phyloP scores from a whole-genome alignment of 140 eudicot species.

The Anethum foeniculum region DNA sequence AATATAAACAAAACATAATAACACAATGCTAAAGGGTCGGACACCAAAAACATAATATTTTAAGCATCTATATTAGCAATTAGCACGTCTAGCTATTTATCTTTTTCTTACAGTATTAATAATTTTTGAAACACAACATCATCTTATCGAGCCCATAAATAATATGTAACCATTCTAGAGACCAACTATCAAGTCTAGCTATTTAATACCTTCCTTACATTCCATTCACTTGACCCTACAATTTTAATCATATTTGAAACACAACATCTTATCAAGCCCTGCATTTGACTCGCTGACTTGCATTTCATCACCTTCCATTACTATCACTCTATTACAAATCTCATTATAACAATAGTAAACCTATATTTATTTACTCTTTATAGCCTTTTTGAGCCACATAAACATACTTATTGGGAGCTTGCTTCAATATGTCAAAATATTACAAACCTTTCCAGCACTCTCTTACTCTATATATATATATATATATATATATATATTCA shows the following conservation, averaged over 20 bases:
- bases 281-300: neutral
- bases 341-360: neutral
- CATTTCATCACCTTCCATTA: neutral
- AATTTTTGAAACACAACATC: neutral
- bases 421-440: neutral
- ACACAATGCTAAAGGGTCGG: neutral
- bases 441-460: neutral
- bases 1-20: neutral
- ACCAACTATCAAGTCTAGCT: no score
- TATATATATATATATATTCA: no score
- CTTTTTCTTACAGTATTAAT: neutral
- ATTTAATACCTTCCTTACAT: neutral
- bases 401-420: neutral
- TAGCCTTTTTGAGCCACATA: neutral
- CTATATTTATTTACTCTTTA: neutral
- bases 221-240: neutral
- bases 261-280: neutral
- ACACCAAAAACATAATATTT: neutral
- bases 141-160: neutral
- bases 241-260: neutral
- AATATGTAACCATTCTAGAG: no score
- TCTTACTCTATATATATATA: no score
- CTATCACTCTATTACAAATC: neutral
- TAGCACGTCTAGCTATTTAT: neutral
- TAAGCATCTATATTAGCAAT: neutral